phyloP scores from a whole-genome alignment of 495 filamentous ascomycete species.

The Penicillium salamii region DNA sequence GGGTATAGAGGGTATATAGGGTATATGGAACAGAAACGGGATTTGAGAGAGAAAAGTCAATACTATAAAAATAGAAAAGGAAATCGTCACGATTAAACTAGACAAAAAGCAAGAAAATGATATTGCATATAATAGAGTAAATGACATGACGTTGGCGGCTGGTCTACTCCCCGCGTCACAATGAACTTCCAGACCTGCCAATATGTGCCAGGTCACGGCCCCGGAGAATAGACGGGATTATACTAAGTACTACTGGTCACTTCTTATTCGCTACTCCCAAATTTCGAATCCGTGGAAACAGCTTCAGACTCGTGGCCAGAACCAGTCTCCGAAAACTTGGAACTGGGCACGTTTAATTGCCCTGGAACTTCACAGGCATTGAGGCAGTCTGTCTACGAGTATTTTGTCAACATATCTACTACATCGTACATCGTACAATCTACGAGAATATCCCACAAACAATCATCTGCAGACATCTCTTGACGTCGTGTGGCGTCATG shows the following conservation, averaged over 20 bases:
- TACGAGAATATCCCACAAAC: background rate
- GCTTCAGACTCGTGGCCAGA: slow-evolving; percentile 6
- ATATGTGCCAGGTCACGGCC: too few relatives aligned
- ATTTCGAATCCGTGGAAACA: slow-evolving; percentile 20
- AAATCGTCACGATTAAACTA: background rate
- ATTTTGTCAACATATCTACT: too few relatives aligned
- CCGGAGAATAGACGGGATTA: too few relatives aligned
- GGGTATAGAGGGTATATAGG: background rate
- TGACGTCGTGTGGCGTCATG: slow-evolving; percentile 23
- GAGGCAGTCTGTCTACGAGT: too few relatives aligned
- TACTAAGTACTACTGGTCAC: too few relatives aligned
- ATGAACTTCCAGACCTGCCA: background rate
- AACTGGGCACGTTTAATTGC: background rate
- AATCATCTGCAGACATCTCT: too few relatives aligned
- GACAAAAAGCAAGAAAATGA: slow-evolving; percentile 10
- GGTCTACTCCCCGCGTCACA: background rate
- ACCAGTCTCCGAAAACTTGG: slow-evolving; percentile 10
- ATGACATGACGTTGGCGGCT: slow-evolving; percentile 30
- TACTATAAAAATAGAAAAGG: slow-evolving; percentile 1
- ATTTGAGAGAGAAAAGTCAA: background rate
- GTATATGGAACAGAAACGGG: background rate
- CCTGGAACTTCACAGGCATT: background rate
- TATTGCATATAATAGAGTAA: slow-evolving; percentile 1
- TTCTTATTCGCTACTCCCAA: too few relatives aligned
- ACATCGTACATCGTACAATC: background rate